Conservation (phyloP, 2,329 filamentous ascomycete genomes). For the Nectriaceae sp. region DNA sequence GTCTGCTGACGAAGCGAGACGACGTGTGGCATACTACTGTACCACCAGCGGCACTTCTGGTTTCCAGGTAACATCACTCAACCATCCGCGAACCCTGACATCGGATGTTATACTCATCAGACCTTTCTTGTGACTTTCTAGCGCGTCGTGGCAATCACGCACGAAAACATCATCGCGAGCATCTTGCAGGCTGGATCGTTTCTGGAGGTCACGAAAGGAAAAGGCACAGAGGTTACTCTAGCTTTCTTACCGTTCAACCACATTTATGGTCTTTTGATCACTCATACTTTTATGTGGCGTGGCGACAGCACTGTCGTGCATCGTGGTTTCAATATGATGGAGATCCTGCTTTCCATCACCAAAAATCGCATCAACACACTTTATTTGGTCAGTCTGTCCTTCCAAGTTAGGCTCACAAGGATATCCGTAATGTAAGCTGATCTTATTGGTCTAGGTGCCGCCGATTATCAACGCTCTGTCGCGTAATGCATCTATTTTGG, state of each 20-base stretch:
- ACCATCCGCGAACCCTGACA: not conserved
- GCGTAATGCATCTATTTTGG: slow-evolving; percentile 1
- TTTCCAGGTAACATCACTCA: slow-evolving; percentile 8
- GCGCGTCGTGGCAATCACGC: slow-evolving; percentile 6
- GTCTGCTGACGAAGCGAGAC: not conserved
- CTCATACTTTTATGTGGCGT: slow-evolving; percentile 1
- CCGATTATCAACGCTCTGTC: slow-evolving; percentile 4
- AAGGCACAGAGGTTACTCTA: not conserved
- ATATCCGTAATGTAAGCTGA: not conserved
- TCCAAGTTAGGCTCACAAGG: not conserved
- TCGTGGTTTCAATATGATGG: slow-evolving; percentile 4
- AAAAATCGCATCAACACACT: slow-evolving; percentile 3
- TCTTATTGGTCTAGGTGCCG: not conserved
- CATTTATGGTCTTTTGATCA: slow-evolving; percentile 2
- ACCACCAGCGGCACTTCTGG: slow-evolving; percentile 15
- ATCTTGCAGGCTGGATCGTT: slow-evolving; percentile 6
- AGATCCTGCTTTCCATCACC: slow-evolving; percentile 1
- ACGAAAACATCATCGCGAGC: slow-evolving; percentile 7
- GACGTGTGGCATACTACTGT: slow-evolving; percentile 9
- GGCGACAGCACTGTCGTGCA: slow-evolving; percentile 1
- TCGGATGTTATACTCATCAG: slow-evolving; percentile 2
- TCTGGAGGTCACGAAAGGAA: not conserved
- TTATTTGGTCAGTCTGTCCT: slow-evolving; percentile 2
- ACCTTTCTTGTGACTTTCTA: not conserved
- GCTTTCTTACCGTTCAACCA: slow-evolving; percentile 4